A percentile compares a stretch with the other conserved stretches of the same genome.
These are phyloP conservation scores for Backusella tarrabulga DNA, from an alignment of 192 early-diverging fungal species.

Conservation along the genomic window DNA sequence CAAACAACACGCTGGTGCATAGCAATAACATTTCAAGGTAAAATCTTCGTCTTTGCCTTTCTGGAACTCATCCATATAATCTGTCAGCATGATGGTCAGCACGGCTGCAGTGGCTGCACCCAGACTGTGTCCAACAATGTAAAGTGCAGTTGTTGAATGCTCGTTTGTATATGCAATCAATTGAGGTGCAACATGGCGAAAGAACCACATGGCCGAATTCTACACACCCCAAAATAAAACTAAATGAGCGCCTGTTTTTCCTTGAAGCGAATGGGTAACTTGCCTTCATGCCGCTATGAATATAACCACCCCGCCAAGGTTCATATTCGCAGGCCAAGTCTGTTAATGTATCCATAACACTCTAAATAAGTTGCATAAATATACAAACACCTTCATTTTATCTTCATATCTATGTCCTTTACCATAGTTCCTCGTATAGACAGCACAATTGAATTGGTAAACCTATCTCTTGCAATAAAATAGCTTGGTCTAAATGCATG, in stretches of 20 bases:
- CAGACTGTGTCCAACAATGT: slow-evolving; percentile 75
- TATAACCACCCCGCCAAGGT: slow-evolving; percentile 74
- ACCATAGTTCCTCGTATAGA: slow-evolving; percentile 71
- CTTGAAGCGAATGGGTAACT: background rate
- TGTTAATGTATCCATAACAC: slow-evolving; percentile 69
- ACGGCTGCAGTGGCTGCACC: slow-evolving; percentile 71
- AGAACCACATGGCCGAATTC: slow-evolving; percentile 70
- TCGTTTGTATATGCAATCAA: slow-evolving; percentile 56
- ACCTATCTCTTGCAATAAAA: slow-evolving; percentile 66
- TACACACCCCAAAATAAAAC: background rate
- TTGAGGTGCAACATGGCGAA: slow-evolving; percentile 61
- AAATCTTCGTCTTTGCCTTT: slow-evolving; percentile 32
- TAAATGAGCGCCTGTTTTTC: background rate
- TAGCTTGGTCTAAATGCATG: slow-evolving; percentile 70
- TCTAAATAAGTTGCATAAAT: slow-evolving; percentile 32
- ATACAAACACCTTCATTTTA: background rate
- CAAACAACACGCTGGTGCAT: slow-evolving; percentile 48
- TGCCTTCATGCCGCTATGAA: slow-evolving; percentile 72
- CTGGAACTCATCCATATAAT: slow-evolving; percentile 52
- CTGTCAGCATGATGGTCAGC: slow-evolving; percentile 68
- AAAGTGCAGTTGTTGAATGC: slow-evolving; percentile 48
- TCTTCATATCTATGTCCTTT: background rate
- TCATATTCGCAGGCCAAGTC: slow-evolving; percentile 77
- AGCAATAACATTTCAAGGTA: slow-evolving; percentile 45
- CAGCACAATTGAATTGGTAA: slow-evolving; percentile 61